phyloP scores from a whole-genome alignment of 371 early-diverging fungal genomes.

The Funneliformis caledonium region DNA sequence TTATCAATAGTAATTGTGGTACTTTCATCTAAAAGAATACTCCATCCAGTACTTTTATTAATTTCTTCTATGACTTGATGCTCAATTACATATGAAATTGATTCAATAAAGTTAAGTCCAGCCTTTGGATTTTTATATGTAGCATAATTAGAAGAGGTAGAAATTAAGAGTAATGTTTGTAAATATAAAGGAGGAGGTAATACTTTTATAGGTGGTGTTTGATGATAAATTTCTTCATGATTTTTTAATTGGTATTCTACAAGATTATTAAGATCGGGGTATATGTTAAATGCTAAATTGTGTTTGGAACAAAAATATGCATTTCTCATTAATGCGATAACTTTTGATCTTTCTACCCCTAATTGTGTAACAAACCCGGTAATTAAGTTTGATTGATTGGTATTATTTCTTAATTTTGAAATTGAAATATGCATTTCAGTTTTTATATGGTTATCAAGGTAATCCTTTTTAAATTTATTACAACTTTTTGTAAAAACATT shows the following conservation, averaged over 20 bases:
- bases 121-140: too few relatives aligned
- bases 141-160: not conserved
- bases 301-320: conserved; percentile 2
- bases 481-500: too few relatives aligned
- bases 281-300: not conserved
- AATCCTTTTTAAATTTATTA: too few relatives aligned
- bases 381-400: not conserved
- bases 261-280: not conserved
- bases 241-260: not conserved
- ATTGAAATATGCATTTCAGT: too few relatives aligned
- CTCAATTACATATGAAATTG: conserved; percentile 12
- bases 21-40: conserved; percentile 20
- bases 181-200: not conserved
- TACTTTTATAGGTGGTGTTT: not conserved
- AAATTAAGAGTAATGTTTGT: not conserved
- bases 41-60: not conserved
- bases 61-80: not conserved
- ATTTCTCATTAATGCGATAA: not conserved
- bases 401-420: too few relatives aligned
- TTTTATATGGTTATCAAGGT: too few relatives aligned
- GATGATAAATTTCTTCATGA: not conserved
- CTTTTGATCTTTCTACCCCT: not conserved
- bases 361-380: not conserved
- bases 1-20: conserved; percentile 1
- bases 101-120: too few relatives aligned